Base-by-base conservation (phyloP, 371 early-diverging fungal species). In the Mucor lusitanicus region DNA sequence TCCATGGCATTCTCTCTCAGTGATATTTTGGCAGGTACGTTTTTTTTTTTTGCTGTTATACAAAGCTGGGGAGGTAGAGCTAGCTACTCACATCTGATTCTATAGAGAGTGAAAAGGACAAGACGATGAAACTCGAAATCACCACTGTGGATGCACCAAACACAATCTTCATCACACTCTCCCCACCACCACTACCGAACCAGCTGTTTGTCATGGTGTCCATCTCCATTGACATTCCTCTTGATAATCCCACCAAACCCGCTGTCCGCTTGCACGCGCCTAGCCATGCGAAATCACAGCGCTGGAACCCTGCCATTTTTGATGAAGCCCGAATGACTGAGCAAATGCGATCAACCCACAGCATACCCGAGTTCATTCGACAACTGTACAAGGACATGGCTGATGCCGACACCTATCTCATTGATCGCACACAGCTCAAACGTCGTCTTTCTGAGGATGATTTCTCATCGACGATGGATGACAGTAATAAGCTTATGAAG, bases 311-410 rank as follows among this genome's bases (percentile, higher is more conserved):
- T 9, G 55, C 64, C 9, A 54, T 83, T 6, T 78, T 83, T 63
- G 77, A 80, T 33, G 70, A 74, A 37, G 77, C 73, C 8, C 63
- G 68, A 32, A 73, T 82, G 79, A 72, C 77, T 0, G 61, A 66
- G 9, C 74, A 73, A 7, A 27, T 82, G 6, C 78, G 76, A 53
- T 61, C 69, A 7, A 68, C 70, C 13, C 68, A 75, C 33, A 59
- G 65, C 27, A 65, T 82, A 9, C 74, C 80, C 8, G 28, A 61
- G 0, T 57, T 80, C 0, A 63, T 78, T 4, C 67, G 71, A 6
- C 76, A 78, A 76, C 57, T 82, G 6, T 82, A 77, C 68, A 65
- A 68, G 15, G 61, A 66, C n/a, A 80, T 82, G 71, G 42, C 37
- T 0, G n/a, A 33, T 13, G 35, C 59, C n/a, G 65, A 65, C 8